Evolutionary conservation across 2,329 filamentous ascomycete genomes (phyloP).

Genomic region (Sclerotinia sclerotiorum): DNA sequence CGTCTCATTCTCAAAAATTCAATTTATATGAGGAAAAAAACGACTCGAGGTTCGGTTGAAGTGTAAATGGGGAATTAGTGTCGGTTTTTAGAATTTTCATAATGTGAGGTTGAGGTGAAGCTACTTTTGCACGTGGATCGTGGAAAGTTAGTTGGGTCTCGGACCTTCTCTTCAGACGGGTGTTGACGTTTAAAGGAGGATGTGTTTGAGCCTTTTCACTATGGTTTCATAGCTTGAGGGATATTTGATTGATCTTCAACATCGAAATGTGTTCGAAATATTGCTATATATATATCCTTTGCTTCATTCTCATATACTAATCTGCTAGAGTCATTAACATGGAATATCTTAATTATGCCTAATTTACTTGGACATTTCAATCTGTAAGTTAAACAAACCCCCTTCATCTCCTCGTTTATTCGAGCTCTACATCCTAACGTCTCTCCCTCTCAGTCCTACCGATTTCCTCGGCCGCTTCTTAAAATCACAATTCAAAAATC

Average conservation of each 20-base stretch:
- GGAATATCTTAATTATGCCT: slow-evolving; percentile 10
- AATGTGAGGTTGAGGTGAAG: not conserved
- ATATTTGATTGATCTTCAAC: not conserved
- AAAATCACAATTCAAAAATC: slow-evolving; percentile 34
- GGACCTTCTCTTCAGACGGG: not conserved
- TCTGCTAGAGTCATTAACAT: not conserved
- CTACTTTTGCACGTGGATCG: not conserved
- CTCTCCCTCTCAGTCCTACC: not conserved
- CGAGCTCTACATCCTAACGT: slow-evolving; percentile 1
- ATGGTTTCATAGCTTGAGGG: slow-evolving; percentile 2
- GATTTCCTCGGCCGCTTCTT: slow-evolving; percentile 35
- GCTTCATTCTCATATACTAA: not conserved
- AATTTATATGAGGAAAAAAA: not conserved
- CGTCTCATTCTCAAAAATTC: not conserved
- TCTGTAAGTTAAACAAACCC: slow-evolving; percentile 22
- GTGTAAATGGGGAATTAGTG: not conserved
- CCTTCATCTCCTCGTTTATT: not conserved
- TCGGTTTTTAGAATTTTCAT: not conserved
- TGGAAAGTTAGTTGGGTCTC: not conserved
- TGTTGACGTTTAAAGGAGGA: not conserved
- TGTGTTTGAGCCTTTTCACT: slow-evolving; percentile 7
- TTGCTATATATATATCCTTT: slow-evolving; percentile 6
- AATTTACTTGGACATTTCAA: slow-evolving; percentile 28
- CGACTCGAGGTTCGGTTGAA: not conserved
- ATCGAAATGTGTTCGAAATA: not conserved